These are phyloP conservation scores for Fusarium paranaense DNA, from an alignment of 2,329 filamentous ascomycete genomes.

Conservation along the genomic window DNA sequence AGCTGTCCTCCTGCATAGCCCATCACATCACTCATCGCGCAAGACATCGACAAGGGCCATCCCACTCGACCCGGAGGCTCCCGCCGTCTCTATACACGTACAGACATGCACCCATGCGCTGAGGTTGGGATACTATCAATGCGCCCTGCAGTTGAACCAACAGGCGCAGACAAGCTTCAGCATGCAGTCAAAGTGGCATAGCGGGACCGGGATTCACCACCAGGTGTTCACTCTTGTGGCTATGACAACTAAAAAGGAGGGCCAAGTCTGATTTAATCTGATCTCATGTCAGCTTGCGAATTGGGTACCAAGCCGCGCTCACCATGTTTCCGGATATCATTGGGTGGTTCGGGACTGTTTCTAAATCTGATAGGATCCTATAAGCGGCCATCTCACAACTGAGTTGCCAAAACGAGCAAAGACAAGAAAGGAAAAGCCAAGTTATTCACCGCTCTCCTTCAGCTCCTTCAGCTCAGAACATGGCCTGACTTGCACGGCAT, in stretches of 20 bases:
- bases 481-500: constrained; percentile 9
- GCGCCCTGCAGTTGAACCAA: constrained; percentile 6
- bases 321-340: not conserved
- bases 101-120: not conserved
- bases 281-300: constrained; percentile 7
- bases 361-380: not conserved
- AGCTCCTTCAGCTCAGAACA: not conserved
- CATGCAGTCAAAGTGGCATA: not conserved
- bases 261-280: not conserved
- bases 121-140: constrained; percentile 1
- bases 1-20: constrained; percentile 7
- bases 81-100: not conserved
- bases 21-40: not conserved
- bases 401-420: not conserved
- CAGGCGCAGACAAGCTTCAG: not conserved
- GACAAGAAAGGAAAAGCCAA: not conserved
- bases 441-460: not conserved
- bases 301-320: not conserved
- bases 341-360: not conserved
- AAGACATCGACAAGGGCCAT: not conserved
- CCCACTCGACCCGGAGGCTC: not conserved
- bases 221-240: not conserved
- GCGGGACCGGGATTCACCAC: not conserved
- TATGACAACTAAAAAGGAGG: not conserved
- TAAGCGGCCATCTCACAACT: not conserved